Evolutionary conservation across 2,329 filamentous ascomycete species (phyloP).

Genomic region (Colletotrichum spinosum): DNA sequence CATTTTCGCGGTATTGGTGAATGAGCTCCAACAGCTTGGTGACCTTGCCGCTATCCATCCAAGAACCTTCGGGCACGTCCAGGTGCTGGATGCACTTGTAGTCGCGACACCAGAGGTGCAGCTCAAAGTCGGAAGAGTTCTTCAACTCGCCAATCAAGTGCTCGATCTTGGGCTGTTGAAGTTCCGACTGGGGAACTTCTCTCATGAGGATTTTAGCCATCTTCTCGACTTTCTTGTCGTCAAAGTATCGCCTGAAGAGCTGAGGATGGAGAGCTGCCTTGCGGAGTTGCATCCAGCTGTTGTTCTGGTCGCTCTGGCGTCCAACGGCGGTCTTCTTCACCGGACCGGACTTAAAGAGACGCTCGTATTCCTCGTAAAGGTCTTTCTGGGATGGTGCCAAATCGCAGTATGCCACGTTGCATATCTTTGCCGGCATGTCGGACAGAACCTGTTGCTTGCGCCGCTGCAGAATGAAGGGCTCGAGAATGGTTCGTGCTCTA

Average conservation of each 20-base stretch:
- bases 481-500: conserved; percentile 90
- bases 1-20: conserved; percentile 77
- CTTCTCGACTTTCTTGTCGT: conserved; percentile 77
- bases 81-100: conserved; percentile 66
- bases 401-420: conserved; percentile 82
- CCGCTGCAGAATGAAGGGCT: conserved; percentile 92
- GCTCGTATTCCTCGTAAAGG: conserved; percentile 76
- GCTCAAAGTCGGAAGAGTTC: conserved; percentile 71
- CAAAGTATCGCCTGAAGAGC: conserved; percentile 85
- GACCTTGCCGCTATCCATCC: conserved; percentile 84
- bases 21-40: conserved; percentile 82
- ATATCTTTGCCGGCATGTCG: conserved; percentile 84
- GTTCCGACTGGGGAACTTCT: conserved; percentile 68
- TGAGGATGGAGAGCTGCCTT: conserved; percentile 94
- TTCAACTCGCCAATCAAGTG: conserved; percentile 68
- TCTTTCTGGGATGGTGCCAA: conserved; percentile 78
- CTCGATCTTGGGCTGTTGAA: conserved; percentile 62
- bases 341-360: conserved; percentile 73
- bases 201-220: conserved; percentile 84
- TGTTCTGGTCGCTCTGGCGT: conserved; percentile 68
- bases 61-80: conserved; percentile 64
- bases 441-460: conserved; percentile 93
- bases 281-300: conserved; percentile 89
- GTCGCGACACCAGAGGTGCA: conserved; percentile 74
- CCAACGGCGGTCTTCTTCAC: conserved; percentile 62